Percentiles rank a stretch among this genome's conserved stretches.
These are phyloP conservation scores for Fraxinus greggii DNA, from an alignment of 305 asterid genomes.

Conservation along the genomic window DNA sequence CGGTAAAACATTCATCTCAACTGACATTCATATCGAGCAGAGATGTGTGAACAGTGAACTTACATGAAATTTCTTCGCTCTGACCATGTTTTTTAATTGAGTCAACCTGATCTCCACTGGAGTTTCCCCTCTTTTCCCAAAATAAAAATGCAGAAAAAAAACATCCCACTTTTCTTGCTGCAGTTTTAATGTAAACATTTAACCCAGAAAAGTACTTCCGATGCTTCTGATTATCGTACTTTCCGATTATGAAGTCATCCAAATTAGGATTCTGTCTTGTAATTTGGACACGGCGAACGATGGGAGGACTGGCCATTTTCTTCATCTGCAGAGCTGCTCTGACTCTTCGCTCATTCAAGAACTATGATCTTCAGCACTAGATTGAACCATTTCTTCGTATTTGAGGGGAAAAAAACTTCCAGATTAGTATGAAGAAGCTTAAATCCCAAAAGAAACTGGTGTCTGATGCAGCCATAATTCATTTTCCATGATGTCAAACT, in stretches of 20 bases:
- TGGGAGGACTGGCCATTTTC: constrained; percentile 20
- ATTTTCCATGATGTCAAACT: neutral
- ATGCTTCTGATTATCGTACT: neutral
- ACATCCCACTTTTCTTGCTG: neutral
- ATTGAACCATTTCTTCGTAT: constrained; percentile 2
- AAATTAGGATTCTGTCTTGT: constrained; percentile 4
- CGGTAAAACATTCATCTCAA: no score
- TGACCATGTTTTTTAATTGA: neutral
- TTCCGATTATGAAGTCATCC: neutral
- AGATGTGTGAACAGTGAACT: neutral
- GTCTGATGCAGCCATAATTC: neutral
- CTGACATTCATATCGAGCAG: neutral
- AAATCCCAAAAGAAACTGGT: neutral
- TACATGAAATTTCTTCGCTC: neutral
- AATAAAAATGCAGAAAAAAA: neutral
- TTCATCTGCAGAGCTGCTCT: neutral
- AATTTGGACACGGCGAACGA: constrained; percentile 6
- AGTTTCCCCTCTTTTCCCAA: neutral
- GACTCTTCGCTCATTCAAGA: neutral
- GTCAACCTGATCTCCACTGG: neutral
- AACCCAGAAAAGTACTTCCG: neutral
- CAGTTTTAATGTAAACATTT: neutral
- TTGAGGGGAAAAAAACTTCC: neutral
- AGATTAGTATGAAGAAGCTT: neutral
- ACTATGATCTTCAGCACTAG: constrained; percentile 8